phyloP scores from a whole-genome alignment of 169 alveolate species.

The Plasmodium vivax region DNA sequence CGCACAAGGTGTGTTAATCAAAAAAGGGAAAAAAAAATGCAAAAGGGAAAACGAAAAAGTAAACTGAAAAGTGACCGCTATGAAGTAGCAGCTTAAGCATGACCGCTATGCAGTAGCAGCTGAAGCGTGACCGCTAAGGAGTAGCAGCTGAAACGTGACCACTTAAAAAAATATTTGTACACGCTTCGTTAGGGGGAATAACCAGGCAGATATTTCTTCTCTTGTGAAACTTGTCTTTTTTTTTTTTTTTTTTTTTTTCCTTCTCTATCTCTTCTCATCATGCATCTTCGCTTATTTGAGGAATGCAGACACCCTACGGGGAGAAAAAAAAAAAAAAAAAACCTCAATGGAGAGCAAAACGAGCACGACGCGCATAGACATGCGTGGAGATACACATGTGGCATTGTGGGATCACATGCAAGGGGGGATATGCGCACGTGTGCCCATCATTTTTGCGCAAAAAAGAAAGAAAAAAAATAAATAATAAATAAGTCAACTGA shows the following conservation, averaged over 20 bases:
- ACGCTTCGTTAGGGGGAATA: background rate
- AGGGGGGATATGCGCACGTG: background rate
- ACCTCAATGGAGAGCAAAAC: background rate
- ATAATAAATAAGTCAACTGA: background rate
- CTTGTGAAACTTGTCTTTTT: constrained; percentile 7
- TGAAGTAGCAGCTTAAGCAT: background rate
- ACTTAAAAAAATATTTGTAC: background rate
- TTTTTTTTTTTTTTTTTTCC: constrained; percentile 22
- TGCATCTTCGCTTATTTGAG: constrained; percentile 33
- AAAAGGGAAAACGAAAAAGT: background rate
- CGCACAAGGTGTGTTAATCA: background rate
- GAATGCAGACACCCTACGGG: constrained; percentile 61
- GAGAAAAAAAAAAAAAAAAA: constrained; percentile 15
- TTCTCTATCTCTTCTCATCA: background rate
- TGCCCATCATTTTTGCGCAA: background rate
- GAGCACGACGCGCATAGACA: constrained; percentile 21
- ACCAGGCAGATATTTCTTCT: background rate
- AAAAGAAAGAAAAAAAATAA: background rate
- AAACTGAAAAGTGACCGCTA: background rate
- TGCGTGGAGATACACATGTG: background rate
- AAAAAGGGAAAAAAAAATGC: background rate
- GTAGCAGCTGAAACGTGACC: background rate
- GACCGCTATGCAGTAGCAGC: background rate
- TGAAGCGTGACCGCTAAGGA: background rate
- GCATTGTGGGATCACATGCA: background rate